Evolutionary conservation across 2,329 filamentous ascomycete genomes (phyloP).

Genomic region (Penicillium nordicum): DNA sequence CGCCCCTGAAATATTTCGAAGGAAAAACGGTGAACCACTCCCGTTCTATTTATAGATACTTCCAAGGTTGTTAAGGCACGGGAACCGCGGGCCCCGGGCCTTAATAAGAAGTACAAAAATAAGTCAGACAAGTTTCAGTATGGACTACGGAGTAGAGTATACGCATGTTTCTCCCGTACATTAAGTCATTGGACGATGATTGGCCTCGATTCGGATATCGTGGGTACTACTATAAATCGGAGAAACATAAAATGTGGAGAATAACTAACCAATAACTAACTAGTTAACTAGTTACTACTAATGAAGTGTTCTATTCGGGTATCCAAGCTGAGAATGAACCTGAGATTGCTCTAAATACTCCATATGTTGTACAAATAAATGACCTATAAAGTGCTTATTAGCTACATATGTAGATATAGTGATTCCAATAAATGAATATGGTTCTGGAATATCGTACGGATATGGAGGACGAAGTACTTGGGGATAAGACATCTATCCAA

Average conservation of each 20-base stretch:
- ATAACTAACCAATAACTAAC: not conserved
- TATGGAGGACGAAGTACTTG: not conserved
- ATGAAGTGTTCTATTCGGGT: not conserved
- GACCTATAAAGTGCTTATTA: too few species aligned
- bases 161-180: not conserved
- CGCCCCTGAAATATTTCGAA: too few species aligned
- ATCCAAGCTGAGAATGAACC: not conserved
- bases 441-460: not conserved
- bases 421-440: not conserved
- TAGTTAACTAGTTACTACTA: too few species aligned
- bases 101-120: not conserved
- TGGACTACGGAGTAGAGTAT: too few species aligned
- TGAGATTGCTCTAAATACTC: too few species aligned
- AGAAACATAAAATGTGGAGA: constrained; percentile 6
- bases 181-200: not conserved
- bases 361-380: too few species aligned
- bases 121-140: not conserved
- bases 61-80: not conserved
- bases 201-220: constrained; percentile 6
- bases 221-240: not conserved
- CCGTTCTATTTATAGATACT: not conserved
- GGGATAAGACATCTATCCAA: not conserved
- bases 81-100: not conserved
- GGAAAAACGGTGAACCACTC: not conserved
- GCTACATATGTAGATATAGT: too few species aligned